phyloP scores from a whole-genome alignment of 2,329 filamentous ascomycete species.

The Davidsoniella virescens region DNA sequence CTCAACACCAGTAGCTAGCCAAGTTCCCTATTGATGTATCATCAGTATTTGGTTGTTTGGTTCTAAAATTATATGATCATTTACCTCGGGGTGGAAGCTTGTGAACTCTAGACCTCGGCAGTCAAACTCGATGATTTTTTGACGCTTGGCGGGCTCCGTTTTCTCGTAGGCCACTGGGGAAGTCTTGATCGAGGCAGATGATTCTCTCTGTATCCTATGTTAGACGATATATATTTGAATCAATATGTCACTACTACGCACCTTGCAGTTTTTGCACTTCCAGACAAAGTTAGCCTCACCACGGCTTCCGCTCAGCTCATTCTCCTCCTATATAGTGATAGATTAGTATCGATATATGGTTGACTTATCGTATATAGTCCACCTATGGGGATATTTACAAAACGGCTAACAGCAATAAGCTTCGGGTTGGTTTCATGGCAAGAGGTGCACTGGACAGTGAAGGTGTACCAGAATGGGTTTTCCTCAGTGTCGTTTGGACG shows the following conservation, averaged over 20 bases:
- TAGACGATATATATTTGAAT: background rate
- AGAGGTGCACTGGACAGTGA: conserved; percentile 96
- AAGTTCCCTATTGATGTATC: conserved; percentile 51
- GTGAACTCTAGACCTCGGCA: conserved; percentile 86
- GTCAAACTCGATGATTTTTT: conserved; percentile 79
- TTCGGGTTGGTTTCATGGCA: conserved; percentile 86
- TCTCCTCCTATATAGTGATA: conserved; percentile 48
- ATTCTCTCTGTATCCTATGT: conserved; percentile 45
- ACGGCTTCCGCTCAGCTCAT: conserved; percentile 81
- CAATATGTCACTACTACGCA: conserved; percentile 22
- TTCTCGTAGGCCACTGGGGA: conserved; percentile 57
- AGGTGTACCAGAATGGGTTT: conserved; percentile 86
- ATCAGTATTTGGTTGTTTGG: conserved; percentile 7
- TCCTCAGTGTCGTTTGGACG: conserved; percentile 68
- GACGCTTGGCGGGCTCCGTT: conserved; percentile 52
- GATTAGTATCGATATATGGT: background rate
- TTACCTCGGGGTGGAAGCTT: conserved; percentile 78
- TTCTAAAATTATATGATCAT: conserved; percentile 10
- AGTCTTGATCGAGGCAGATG: conserved; percentile 68
- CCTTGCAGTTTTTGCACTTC: conserved; percentile 97
- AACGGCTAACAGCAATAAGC: conserved; percentile 70
- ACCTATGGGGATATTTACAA: conserved; percentile 40
- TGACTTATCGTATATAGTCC: background rate
- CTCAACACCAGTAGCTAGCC: conserved; percentile 68
- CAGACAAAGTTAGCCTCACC: conserved; percentile 99